Base-by-base conservation (phyloP, 139 green algal species). In the Zygnema circumcarinatum region DNA sequence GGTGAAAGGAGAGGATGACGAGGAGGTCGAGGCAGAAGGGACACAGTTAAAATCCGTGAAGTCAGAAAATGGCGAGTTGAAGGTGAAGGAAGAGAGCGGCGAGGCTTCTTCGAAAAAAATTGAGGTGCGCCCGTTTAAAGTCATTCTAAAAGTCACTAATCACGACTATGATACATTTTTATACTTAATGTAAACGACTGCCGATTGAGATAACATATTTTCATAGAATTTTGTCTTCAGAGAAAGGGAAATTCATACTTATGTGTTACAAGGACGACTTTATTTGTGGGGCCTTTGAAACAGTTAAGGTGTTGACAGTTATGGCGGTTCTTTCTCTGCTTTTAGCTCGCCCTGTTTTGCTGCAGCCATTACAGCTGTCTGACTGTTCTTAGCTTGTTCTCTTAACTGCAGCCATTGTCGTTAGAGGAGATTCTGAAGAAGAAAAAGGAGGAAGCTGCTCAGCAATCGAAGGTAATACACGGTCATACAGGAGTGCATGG, bases 401-500 rank as follows among this genome's bases (percentile, higher is more conserved):
- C n/a, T n/a, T n/a, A n/a, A n/a, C n/a, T n/a, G n/a, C 92, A 98
- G 94, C 96, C 96, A 0, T 92, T 98, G 29, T 97, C 96, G 0
- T 87, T 98, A 82, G 96, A 98, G 83, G 96, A 98, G 92, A 90
- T 98, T 40, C 90, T 98, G 22, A 95, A 92, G 67, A 96, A 96
- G 89, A 94, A 93, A 85, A 93, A 96, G 83, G 89, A 93, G 54
- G 94, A 96, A 90, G 87, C 95, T 86, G 93, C 93, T 81, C 93
- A 90, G 39, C 92, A 94, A 40, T 92, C 95, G 33, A 96, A 96
- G 93, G 94, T 96, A 36, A 36, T 33, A 33, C n/a, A n/a, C n/a
- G n/a, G n/a, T n/a, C n/a, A n/a, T n/a, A n/a, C n/a, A n/a, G n/a
- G n/a, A n/a, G 29, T 72, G 56, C 56, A 72, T 72, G 25, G 56